Base-by-base conservation (phyloP, 208 protist species). In the Trypanosoma boissoni region DNA sequence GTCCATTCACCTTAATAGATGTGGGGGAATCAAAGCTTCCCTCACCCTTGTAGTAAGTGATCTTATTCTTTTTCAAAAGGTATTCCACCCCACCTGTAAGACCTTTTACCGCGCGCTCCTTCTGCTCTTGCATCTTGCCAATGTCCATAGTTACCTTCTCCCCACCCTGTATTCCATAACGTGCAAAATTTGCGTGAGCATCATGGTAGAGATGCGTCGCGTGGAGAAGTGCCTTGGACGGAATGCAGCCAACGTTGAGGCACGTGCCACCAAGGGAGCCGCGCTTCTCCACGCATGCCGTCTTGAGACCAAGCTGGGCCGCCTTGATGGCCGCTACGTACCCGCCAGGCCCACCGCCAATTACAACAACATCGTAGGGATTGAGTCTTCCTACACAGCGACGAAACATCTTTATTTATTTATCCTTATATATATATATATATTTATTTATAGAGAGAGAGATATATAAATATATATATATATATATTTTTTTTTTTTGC, bases 241-340 rank as follows among this genome's bases (percentile, higher is more conserved):
- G 99, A 68, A 99, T 99, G 88, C 98, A 99, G 29, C 97, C 98
- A 29, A 99, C 98, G 76, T 99, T 99, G n/a, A 99, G 86, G 88
- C 98, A 99, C 16, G 98, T 99, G 59, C 98, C 98, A 28, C 98
- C 98, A 20, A 99, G 91, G 34, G 86, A 57, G 28, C 98, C 97
- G 59, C 98, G 89, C 82, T 98, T 99, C 75, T 99, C 99, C 27
- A 99, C 76, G 74, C 98, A 99, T 9, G 96, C 91, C 0, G 97
- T 97, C 64, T 99, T 99, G 31, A 99, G 67, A 26, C 98, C 99
- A 4, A 99, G 86, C 86, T 99, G 98, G 12, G 97, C 98, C 26
- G 98, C 99, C 74, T 99, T 99, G 76, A 99, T 99, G 34, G 98
- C 98, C 10, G 97, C 98, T 41, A 99, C 98, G 75, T 99, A 99